Evolutionary conservation across 495 filamentous ascomycete genomes (phyloP).

Genomic region (Penicillium flavigenum): DNA sequence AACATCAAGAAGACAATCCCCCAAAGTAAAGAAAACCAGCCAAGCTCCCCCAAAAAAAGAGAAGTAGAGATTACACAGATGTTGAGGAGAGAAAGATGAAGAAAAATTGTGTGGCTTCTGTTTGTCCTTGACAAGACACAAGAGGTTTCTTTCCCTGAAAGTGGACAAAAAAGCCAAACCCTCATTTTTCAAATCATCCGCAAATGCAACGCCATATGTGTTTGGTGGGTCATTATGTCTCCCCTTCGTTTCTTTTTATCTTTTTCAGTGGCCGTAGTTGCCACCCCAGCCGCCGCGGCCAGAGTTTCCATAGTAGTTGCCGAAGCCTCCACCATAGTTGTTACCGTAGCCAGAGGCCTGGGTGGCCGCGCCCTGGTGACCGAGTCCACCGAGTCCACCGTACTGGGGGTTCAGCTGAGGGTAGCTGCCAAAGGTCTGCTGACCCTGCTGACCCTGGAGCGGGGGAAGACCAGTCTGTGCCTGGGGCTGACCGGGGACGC

Average conservation of each 20-base stretch:
- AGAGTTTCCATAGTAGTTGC: constrained; percentile 63
- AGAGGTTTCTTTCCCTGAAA: constrained; percentile 11
- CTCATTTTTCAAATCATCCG: constrained; percentile 33
- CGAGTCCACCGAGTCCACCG: constrained; percentile 67
- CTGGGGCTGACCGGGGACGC: constrained; percentile 59
- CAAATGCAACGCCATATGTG: constrained; percentile 42
- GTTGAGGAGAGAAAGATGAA: constrained; percentile 34
- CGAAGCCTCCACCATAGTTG: constrained; percentile 61
- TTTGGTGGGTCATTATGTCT: constrained; percentile 20
- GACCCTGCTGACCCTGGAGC: constrained; percentile 67
- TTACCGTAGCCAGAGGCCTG: constrained; percentile 59
- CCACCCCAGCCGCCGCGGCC: constrained; percentile 18
- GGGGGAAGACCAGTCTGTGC: constrained; percentile 65
- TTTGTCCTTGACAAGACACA: constrained; percentile 23
- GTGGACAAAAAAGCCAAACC: constrained; percentile 26
- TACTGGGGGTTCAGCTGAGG: constrained; percentile 75
- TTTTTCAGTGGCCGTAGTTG: constrained; percentile 18
- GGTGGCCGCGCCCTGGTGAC: constrained; percentile 57
- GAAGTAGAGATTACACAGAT: constrained; percentile 48
- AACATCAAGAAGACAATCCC: constrained; percentile 25
- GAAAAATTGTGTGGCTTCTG: constrained; percentile 28
- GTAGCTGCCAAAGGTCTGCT: constrained; percentile 71
- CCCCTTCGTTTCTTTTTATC: constrained; percentile 11
- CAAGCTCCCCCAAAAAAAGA: constrained; percentile 45
- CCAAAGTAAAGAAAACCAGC: constrained; percentile 34